Evolutionary conservation across 2,329 filamentous ascomycete genomes (phyloP).

Genomic region (Fusarium nisikadoi): DNA sequence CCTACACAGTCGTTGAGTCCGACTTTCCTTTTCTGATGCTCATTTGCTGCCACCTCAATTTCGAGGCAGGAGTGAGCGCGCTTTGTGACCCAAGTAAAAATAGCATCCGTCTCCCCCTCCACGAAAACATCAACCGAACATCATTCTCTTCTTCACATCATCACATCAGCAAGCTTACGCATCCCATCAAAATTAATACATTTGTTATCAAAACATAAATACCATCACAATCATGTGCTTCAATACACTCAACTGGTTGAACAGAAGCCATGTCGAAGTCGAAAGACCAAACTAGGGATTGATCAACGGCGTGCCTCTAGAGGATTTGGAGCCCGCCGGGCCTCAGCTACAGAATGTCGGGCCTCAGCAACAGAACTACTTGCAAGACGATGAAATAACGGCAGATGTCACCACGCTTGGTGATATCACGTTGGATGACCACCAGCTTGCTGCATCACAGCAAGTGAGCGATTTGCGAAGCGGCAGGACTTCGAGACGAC

Average conservation of each 20-base stretch:
- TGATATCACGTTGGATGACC: too few species aligned
- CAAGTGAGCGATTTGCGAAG: too few species aligned
- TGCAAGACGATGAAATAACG: too few species aligned
- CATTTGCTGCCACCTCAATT: not conserved
- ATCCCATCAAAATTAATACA: not conserved
- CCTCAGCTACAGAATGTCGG: not conserved
- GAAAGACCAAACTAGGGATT: not conserved
- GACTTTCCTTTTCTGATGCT: not conserved
- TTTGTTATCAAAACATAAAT: not conserved
- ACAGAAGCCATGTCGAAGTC: not conserved
- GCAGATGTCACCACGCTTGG: too few species aligned
- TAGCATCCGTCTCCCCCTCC: not conserved
- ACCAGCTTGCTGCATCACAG: too few species aligned
- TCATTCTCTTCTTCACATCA: not conserved
- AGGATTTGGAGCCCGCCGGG: too few species aligned
- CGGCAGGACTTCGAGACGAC: too few species aligned
- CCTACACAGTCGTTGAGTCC: not conserved
- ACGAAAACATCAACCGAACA: not conserved
- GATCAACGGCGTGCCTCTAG: not conserved
- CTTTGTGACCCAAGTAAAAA: not conserved
- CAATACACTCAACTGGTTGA: fast-evolving
- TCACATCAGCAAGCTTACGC: not conserved
- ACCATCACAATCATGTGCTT: not conserved
- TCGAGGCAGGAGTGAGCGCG: not conserved
- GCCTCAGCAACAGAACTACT: too few species aligned